A percentile compares a stretch with the other conserved stretches of the same genome.
Conservation (phyloP, 345 rosid genomes). For the Excoecaria agallocha region DNA sequence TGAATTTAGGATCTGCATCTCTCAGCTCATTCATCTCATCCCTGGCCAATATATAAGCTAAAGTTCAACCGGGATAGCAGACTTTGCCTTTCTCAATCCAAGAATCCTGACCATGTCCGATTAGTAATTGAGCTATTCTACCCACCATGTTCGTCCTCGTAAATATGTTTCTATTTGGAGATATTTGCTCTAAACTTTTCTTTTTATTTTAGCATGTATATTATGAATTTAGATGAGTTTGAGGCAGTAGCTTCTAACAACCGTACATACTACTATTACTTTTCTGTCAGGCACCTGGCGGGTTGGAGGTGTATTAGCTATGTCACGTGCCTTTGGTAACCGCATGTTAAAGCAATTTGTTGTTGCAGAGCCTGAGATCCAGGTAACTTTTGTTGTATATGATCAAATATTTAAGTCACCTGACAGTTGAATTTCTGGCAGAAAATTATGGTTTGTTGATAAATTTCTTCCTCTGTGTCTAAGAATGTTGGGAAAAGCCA, state of each 20-base stretch:
- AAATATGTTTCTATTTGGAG: neutral
- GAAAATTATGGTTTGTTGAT: neutral
- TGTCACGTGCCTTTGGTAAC: constrained; percentile 99
- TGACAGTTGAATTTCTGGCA: neutral
- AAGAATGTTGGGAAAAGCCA: neutral
- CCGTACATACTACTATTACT: constrained; percentile 1
- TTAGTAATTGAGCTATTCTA: neutral
- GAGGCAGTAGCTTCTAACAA: neutral
- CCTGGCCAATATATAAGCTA: neutral
- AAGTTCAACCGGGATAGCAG: neutral
- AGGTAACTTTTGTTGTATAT: constrained; percentile 46
- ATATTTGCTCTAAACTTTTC: neutral
- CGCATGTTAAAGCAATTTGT: constrained; percentile 98
- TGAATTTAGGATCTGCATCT: neutral
- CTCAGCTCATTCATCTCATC: neutral
- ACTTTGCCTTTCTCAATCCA: neutral
- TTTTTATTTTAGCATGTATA: neutral
- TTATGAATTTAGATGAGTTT: neutral
- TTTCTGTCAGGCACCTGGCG: constrained; percentile 87
- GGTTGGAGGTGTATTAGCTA: constrained; percentile 98
- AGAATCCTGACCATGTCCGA: neutral
- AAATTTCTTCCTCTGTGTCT: neutral
- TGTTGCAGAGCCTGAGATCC: constrained; percentile 98
- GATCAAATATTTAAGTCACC: neutral
- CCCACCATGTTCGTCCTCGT: neutral